These are phyloP conservation scores for Umbelopsis sp. DNA, from an alignment of 371 early-diverging fungal genomes.

Conservation along the genomic window DNA sequence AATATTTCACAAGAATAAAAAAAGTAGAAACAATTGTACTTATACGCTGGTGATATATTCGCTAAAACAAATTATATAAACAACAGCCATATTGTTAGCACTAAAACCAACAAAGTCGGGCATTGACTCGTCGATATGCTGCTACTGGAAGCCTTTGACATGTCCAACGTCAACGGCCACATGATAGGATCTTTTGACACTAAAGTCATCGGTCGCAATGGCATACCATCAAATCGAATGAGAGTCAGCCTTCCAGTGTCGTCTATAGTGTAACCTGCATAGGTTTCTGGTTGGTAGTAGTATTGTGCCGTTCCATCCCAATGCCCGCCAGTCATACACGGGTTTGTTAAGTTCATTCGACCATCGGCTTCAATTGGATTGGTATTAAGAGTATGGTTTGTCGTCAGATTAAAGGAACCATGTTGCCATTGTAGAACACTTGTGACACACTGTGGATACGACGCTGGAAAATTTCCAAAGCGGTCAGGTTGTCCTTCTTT, in stretches of 20 bases:
- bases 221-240: conserved; percentile 16
- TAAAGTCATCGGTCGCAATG: conserved; percentile 13
- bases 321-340: conserved; percentile 6
- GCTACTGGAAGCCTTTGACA: neutral
- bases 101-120: neutral
- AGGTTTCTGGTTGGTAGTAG: conserved; percentile 20
- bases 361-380: conserved; percentile 19
- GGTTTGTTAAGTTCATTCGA: conserved; percentile 17
- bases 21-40: neutral
- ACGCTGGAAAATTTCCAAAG: conserved; percentile 2
- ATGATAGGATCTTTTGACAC: neutral
- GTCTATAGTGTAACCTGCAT: conserved; percentile 4
- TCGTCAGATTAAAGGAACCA: conserved; percentile 1
- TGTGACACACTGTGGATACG: conserved; percentile 19
- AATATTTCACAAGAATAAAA: neutral
- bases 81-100: neutral
- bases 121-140: neutral
- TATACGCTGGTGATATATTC: neutral
- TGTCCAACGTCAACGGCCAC: neutral
- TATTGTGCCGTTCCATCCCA: conserved; percentile 18
- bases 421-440: conserved; percentile 21
- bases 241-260: neutral
- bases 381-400: conserved; percentile 6
- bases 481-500: neutral
- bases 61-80: neutral